Conservation (phyloP, 208 protist species). For the Acanthamoeba culbertsoni region DNA sequence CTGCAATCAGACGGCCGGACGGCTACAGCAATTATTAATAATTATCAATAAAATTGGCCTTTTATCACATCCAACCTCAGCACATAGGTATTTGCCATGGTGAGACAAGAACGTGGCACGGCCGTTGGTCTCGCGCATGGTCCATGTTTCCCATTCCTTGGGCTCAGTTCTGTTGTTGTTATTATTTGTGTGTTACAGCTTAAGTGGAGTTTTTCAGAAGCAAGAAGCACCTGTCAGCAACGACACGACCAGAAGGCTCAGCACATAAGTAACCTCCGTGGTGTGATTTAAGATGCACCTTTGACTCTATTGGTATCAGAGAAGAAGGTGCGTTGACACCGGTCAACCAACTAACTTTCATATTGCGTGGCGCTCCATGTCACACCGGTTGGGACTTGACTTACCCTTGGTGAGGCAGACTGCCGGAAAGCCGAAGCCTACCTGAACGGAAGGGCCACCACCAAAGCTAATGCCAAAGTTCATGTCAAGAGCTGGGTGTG, state of each 20-base stretch:
- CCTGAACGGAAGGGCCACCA: too few species aligned
- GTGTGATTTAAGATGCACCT: not conserved
- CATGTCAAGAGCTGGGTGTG: too few species aligned
- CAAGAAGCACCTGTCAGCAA: not conserved
- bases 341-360: too few species aligned
- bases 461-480: too few species aligned
- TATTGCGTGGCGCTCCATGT: too few species aligned
- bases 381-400: too few species aligned
- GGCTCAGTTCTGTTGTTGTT: not conserved
- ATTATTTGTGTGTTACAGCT: not conserved
- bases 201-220: too few species aligned
- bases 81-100: constrained; percentile 22
- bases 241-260: not conserved
- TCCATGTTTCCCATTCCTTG: constrained; percentile 40
- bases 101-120: not conserved
- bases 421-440: too few species aligned
- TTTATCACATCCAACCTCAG: not conserved
- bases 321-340: too few species aligned
- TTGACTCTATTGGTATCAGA: not conserved
- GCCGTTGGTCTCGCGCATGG: not conserved
- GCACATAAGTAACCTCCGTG: not conserved
- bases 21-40: not conserved
- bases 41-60: not conserved
- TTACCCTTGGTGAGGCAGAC: too few species aligned
- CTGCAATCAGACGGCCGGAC: not conserved